Conservation (phyloP, 495 filamentous ascomycete species). For the Achaetomiella virescens region DNA sequence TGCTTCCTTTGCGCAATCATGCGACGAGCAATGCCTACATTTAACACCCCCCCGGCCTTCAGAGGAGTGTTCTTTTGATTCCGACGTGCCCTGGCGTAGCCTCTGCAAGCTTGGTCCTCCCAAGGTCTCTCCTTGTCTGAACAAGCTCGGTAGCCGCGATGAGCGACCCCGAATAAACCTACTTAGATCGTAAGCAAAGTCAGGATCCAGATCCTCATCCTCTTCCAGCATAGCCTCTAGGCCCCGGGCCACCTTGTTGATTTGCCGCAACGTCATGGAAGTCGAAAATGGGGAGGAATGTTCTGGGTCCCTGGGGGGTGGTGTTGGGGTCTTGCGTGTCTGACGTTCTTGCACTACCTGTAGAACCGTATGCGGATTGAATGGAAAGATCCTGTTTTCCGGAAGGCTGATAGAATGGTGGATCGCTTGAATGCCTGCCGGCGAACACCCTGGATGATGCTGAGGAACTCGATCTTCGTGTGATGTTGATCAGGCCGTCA, state of each 20-base stretch:
- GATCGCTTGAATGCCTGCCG: background rate
- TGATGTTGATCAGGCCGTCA: background rate
- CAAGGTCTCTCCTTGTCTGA: background rate
- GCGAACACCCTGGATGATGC: background rate
- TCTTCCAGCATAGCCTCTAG: background rate
- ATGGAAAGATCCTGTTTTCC: background rate
- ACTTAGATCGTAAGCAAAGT: background rate
- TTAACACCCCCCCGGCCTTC: background rate
- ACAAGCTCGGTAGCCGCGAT: background rate
- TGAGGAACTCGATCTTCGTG: background rate
- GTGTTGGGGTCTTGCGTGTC: background rate
- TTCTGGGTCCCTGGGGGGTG: background rate
- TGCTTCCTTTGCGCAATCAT: background rate
- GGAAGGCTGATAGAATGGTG: background rate
- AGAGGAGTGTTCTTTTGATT: background rate
- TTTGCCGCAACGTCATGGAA: background rate
- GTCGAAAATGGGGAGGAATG: background rate
- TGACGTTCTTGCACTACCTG: background rate
- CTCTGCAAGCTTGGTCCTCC: too few species aligned
- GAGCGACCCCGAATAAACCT: background rate
- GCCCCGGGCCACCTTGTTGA: too few species aligned
- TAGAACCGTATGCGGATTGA: background rate
- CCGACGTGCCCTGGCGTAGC: too few species aligned
- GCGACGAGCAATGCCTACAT: background rate
- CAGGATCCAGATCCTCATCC: background rate